These are phyloP conservation scores for Vaccinium myrtillus DNA, from an alignment of 148 eudicot genomes.

Conservation along the genomic window DNA sequence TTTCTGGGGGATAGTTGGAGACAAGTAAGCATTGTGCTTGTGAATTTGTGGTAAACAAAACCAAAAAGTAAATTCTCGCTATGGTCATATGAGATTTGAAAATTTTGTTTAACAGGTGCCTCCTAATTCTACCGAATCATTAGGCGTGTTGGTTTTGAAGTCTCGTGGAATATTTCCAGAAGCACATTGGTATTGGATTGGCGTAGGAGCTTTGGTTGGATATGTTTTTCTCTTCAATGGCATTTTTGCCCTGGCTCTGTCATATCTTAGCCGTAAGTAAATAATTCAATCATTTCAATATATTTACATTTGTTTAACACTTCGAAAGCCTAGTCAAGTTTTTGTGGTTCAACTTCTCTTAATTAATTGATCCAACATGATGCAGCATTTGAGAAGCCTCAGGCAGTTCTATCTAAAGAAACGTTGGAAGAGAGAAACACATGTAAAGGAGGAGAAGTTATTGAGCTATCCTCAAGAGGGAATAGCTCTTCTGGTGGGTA, in stretches of 20 bases:
- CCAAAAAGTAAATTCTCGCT: neutral
- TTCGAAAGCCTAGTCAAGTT: neutral
- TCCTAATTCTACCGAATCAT: slow-evolving; percentile 17
- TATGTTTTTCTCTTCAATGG: slow-evolving; percentile 45
- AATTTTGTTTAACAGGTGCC: slow-evolving; percentile 15
- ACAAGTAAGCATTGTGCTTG: slow-evolving; percentile 28
- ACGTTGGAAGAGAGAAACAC: slow-evolving; percentile 35
- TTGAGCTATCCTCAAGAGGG: slow-evolving; percentile 16
- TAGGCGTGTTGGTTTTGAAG: slow-evolving; percentile 41
- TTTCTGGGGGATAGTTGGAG: slow-evolving; percentile 83
- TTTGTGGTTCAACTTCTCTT: no score
- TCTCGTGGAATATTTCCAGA: slow-evolving; percentile 56
- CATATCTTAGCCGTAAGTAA: slow-evolving; percentile 54
- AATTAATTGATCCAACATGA: neutral
- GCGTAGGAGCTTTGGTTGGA: slow-evolving; percentile 55
- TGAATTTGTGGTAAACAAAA: neutral
- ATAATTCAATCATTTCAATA: neutral
- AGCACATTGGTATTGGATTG: slow-evolving; percentile 70
- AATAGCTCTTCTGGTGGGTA: slow-evolving; percentile 12
- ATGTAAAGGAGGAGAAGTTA: slow-evolving; percentile 10
- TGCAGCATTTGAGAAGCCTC: slow-evolving; percentile 73
- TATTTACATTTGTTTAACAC: neutral
- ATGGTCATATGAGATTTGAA: neutral
- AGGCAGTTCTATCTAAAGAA: slow-evolving; percentile 56
- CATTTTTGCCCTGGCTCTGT: slow-evolving; percentile 39